Base-by-base conservation (phyloP, 2,329 filamentous ascomycete genomes). In the Dactylellina sp. region DNA sequence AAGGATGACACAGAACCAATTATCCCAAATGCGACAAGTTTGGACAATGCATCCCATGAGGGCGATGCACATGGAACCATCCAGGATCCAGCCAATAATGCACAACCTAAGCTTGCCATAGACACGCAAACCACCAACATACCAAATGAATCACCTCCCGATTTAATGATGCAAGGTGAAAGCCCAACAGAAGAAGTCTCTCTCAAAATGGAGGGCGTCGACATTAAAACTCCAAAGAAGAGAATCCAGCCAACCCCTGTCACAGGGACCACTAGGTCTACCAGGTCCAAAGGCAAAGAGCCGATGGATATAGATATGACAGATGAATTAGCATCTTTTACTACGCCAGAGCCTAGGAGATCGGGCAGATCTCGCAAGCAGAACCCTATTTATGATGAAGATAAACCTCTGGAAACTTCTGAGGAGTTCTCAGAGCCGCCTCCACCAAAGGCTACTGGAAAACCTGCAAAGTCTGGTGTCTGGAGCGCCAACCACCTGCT, bases 401-500 rank as follows among this genome's bases (percentile, higher is more conserved):
- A 74, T 28, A 61, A 62, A 44, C 49, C 49, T 35, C 20, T 74
- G 28, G 70, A 74, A 24, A 22, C 61, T 28, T 61, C 55, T 7
- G 16, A 44, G 24, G 61, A 66, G n/a, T 53, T 46, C 24, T 32
- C 35, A 11, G 47, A 74, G 39, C 52, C 44, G 18, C 39, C 60
- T 16, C 11, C 35, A 56, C n/a, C 50, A 5, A 65, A 60, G n/a
- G 20, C 35, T 1, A 22, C n/a, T 1, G 55, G 37, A 7, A 74
- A 66, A 24, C 37, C 39, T 9, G 12, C 55, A 9, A 74, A 61
- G 24, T 24, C 39, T 35, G 70, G 70, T 11, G 57, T 70, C 47
- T 70, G 63, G 63, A 75, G 71, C 24, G 42, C 63, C 25, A 25
- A 70, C 4, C 71, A 75, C 52, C 59, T 75, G 22, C 63, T 75